Evolutionary conservation across 176 grass and related monocot genomes (phyloP).

Genomic region (Hordeum marinum): DNA sequence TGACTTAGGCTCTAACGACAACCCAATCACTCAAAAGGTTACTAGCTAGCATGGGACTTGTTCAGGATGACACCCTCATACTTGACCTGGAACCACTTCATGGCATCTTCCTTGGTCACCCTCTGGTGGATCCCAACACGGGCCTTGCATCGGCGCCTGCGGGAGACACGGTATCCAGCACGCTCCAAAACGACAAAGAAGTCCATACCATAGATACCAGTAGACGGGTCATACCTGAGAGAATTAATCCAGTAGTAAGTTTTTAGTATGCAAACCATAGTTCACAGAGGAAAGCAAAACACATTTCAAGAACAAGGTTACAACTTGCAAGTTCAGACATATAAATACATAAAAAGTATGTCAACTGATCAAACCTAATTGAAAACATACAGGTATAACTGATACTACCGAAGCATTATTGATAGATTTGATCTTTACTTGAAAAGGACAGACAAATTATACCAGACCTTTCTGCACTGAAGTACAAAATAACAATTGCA

Average conservation of each 20-base stretch:
- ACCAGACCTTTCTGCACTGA: neutral
- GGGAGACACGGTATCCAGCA: slow-evolving; percentile 55
- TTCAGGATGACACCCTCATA: slow-evolving; percentile 71
- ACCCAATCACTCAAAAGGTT: neutral
- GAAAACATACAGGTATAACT: neutral
- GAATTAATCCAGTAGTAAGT: neutral
- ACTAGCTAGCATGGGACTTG: slow-evolving; percentile 40
- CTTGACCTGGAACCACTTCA: slow-evolving; percentile 78
- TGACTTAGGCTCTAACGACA: neutral
- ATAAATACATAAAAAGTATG: no score
- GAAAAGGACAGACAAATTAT: neutral
- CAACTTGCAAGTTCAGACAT: neutral
- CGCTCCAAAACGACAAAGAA: slow-evolving; percentile 58
- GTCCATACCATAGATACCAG: slow-evolving; percentile 70
- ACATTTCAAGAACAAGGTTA: neutral
- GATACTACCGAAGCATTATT: neutral
- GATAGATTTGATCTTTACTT: neutral
- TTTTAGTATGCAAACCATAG: neutral
- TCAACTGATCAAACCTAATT: neutral
- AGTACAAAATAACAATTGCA: neutral
- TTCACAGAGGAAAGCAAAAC: neutral
- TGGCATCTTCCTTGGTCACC: slow-evolving; percentile 64
- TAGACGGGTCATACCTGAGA: slow-evolving; percentile 49
- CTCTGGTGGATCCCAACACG: slow-evolving; percentile 54
- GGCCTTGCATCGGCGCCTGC: slow-evolving; percentile 54